Evolutionary conservation across 805 yeast species (phyloP).

Genomic region (Wickerhamomyces canadensis): DNA sequence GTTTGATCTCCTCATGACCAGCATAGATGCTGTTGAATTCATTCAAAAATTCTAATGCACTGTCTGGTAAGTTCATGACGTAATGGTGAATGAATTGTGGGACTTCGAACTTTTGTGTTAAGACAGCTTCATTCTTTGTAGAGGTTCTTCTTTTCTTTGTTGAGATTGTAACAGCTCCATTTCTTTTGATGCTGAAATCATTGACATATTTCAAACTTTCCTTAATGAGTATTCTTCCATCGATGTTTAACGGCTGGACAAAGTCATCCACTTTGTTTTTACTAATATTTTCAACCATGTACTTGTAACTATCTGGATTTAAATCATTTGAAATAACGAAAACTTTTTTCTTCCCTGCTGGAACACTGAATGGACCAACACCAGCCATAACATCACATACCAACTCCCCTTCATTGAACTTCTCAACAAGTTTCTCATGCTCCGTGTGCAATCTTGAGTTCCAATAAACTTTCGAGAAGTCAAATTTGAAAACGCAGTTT

Average conservation of each 20-base stretch:
- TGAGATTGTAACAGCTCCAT: constrained; percentile 31
- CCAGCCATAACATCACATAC: constrained; percentile 98
- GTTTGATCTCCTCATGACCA: constrained; percentile 31
- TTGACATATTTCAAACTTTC: constrained; percentile 48
- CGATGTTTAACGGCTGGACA: constrained; percentile 63
- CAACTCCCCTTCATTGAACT: constrained; percentile 59
- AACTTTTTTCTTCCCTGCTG: constrained; percentile 82
- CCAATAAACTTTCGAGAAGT: constrained; percentile 95
- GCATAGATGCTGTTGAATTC: constrained; percentile 71
- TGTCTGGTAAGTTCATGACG: constrained; percentile 95
- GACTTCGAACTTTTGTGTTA: constrained; percentile 26
- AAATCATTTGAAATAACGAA: constrained; percentile 88
- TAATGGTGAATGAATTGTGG: constrained; percentile 63
- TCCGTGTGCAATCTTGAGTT: constrained; percentile 92
- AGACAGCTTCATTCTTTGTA: constrained; percentile 17
- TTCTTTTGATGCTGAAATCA: constrained; percentile 37
- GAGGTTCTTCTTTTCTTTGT: constrained; percentile 33
- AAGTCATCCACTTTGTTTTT: constrained; percentile 56
- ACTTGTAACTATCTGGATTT: constrained; percentile 79
- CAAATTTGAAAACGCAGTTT: constrained; percentile 80
- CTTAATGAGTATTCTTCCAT: constrained; percentile 78
- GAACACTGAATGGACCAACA: constrained; percentile 96
- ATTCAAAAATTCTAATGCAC: constrained; percentile 78
- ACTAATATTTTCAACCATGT: constrained; percentile 57
- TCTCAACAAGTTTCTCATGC: constrained; percentile 71